Evolutionary conservation across 352 stramenopile genomes (phyloP), one percentile per base, ranked within the genome.

Genomic region (Pythium coloratum): DNA sequence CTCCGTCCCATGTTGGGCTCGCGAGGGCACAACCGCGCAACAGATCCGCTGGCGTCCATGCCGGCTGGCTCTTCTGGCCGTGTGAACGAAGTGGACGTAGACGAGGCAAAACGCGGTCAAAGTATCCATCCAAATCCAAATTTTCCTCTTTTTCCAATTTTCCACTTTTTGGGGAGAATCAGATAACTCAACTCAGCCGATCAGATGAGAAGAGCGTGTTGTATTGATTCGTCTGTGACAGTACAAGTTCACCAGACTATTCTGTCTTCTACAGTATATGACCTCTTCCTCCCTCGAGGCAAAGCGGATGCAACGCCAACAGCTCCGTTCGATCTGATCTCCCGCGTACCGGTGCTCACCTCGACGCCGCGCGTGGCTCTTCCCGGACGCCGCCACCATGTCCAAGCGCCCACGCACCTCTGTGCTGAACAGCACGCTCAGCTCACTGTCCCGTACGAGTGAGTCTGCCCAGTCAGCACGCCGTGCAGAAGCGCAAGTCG

Each of bases 401-500:
- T 86, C 82, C 57, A 91, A 91, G 76, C 82, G 82, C 44, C 62
- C 81, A 60, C 64, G 67, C 42, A 71, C 70, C 28, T 71, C 55
- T 24, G 55, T 81, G 34, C 81, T 92, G 30, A 76, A 79, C 68
- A 89, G 78, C 65, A 92, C 86, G 78, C 76, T 92, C 32, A 88
- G 69, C 57, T 92, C 85, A 26, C 76, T 94, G 55, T 89, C 81
- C 36, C 78, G 80, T 49, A 94, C 85, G 28, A 94, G 90, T 58
- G 84, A 91, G 73, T 92, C 83, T 49, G 72, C 85, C 62, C 70
- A 88, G 55, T 90, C 83, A 44, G 85, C 85, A 44, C 83, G 81
- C 47, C 87, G 84, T 46, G 85, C 85, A n/a, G 85, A 94, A 65
- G 84, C 80, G 54, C 82, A 91, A 62, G 76, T 89, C 20, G 81